A percentile compares a stretch with the other conserved stretches of the same genome.
Conservation (phyloP, 257 asterid genomes). For the Capsicum baccatum region DNA sequence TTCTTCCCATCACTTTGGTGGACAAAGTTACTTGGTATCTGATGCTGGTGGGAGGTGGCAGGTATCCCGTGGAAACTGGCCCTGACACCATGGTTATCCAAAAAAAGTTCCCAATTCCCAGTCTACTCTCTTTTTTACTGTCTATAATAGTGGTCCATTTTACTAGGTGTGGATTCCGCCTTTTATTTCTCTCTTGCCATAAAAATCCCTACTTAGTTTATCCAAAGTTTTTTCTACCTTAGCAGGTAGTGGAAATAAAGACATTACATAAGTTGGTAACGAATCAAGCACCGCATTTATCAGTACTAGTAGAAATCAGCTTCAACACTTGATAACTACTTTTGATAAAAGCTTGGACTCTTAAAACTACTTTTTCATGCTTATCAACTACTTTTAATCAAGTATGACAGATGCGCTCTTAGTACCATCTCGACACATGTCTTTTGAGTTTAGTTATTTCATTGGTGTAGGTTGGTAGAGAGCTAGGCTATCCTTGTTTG, state of each 20-base stretch:
- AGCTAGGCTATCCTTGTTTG: background rate
- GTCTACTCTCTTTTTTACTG: background rate
- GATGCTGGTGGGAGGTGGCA: too few species aligned
- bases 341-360: background rate
- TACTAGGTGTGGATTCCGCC: background rate
- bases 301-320: background rate
- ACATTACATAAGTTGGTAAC: background rate
- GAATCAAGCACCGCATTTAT: background rate
- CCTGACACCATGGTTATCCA: too few species aligned
- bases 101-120: background rate
- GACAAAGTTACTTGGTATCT: too few species aligned
- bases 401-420: background rate
- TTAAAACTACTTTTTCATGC: background rate
- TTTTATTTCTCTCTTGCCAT: background rate
- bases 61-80: too few species aligned
- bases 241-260: conserved; percentile 3
- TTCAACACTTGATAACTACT: background rate
- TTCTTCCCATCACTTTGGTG: too few species aligned
- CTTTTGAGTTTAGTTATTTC: background rate
- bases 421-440: background rate
- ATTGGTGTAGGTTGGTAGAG: conserved; percentile 16
- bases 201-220: background rate
- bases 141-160: background rate
- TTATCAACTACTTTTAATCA: background rate
- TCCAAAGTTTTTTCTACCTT: background rate